These are phyloP conservation scores for Litsea cubeba DNA, from an alignment of 164 flowering plant species.

Conservation along the genomic window DNA sequence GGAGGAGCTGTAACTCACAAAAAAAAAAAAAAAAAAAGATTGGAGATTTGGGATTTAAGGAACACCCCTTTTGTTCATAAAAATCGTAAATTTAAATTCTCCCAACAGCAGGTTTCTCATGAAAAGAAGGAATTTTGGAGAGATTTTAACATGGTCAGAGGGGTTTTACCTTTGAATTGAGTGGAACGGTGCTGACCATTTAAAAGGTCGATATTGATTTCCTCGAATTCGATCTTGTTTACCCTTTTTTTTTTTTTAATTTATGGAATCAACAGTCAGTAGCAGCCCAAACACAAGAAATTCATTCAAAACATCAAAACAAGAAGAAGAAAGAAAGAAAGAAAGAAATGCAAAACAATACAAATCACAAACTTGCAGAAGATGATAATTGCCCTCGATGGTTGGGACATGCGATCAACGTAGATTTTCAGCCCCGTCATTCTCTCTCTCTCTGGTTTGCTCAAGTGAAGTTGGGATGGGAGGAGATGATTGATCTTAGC, in stretches of 20 bases:
- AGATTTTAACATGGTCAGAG: background rate
- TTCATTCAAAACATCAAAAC: background rate
- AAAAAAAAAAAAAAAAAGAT: too few relatives aligned
- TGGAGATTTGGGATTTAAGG: background rate
- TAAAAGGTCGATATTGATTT: slow-evolving; percentile 44
- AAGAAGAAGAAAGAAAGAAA: background rate
- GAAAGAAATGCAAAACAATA: background rate
- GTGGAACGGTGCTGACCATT: slow-evolving; percentile 52
- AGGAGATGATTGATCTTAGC: too few relatives aligned
- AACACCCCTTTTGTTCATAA: too few relatives aligned
- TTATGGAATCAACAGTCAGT: background rate
- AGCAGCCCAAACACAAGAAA: background rate
- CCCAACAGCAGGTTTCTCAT: background rate
- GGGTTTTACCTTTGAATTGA: slow-evolving; percentile 51
- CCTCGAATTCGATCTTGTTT: slow-evolving; percentile 77
- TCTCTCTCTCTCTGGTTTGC: background rate
- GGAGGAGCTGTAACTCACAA: too few relatives aligned
- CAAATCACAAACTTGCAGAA: slow-evolving; percentile 68
- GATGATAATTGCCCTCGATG: slow-evolving; percentile 72
- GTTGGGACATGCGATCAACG: slow-evolving; percentile 80
- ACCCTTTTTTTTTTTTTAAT: slow-evolving; percentile 18
- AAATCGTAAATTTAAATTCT: background rate
- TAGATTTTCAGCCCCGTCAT: slow-evolving; percentile 49
- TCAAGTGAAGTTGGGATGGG: background rate
- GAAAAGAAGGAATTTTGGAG: background rate